Base-by-base conservation (phyloP, 2,329 filamentous ascomycete genomes). In the Neonectria coccinea region DNA sequence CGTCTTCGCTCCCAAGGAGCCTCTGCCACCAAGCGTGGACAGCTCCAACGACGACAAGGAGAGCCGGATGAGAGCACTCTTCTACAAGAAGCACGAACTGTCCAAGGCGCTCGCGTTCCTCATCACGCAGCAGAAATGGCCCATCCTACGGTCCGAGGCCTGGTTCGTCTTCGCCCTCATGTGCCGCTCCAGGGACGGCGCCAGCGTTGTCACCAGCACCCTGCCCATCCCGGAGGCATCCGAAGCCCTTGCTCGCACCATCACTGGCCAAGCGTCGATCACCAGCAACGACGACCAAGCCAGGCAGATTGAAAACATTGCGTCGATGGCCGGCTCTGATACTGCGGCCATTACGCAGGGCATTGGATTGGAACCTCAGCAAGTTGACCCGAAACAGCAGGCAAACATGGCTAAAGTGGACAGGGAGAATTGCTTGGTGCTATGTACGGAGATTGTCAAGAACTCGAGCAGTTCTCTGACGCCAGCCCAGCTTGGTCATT, bases 81-180 rank as follows among this genome's bases (percentile, higher is more conserved):
- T 88, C 72, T 87, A 87, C 74, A 58, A 73, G 1, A 74, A 73
- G 25, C 84, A 88, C 71, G 66, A 78, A 20, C 73, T 88, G 12
- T 70, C 76, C 14, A 72, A 77, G 8, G 78, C 82, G 0, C 78
- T 91, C 7, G 73, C 81, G 1, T 86, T 84, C 68, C 81, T 90
- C 27, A 79, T 88, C 25, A 83, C 80, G 2, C 88, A 90, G 71
- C 78, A 76, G 3, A 88, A 87, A 67, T 90, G 87, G 81, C 85
- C 87, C 0, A 80, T 84, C 2, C 79, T 91, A 2, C 82, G 86
- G 18, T 88, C 86, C 42, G 88, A 91, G 72, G 82, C 84, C 3
- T 87, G 88, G 83, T 90, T 90, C 66, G 83, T 88, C 6, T 81
- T 89, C 56, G 88, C 88, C 2, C 81, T 90, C 36, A 86, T 90